These are phyloP conservation scores for Adiantum capillusveneris DNA, from an alignment of 75 land plant species.

Conservation along the genomic window DNA sequence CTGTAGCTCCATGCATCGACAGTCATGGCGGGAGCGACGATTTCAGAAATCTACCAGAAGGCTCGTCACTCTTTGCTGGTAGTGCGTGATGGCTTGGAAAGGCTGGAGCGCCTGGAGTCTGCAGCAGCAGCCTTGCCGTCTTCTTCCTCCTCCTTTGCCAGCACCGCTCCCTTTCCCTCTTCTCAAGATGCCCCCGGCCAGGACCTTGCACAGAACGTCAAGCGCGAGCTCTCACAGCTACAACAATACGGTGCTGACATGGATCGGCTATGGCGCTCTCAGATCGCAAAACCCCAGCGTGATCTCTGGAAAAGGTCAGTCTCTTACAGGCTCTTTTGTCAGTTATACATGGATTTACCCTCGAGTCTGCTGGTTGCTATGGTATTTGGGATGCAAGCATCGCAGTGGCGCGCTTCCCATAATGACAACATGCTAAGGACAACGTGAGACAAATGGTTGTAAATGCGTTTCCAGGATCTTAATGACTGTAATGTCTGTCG, in stretches of 20 bases:
- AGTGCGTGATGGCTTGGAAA: constrained; percentile 64
- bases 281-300: constrained; percentile 55
- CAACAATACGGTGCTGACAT: constrained; percentile 62
- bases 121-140: constrained; percentile 8
- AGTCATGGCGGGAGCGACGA: constrained; percentile 35
- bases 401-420: too few relatives aligned
- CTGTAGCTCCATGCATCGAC: too few relatives aligned
- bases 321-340: background rate
- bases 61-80: constrained; percentile 49
- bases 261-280: constrained; percentile 77
- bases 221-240: constrained; percentile 61
- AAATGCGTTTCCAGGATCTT: too few relatives aligned
- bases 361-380: too few relatives aligned
- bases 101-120: constrained; percentile 67
- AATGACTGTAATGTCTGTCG: too few relatives aligned
- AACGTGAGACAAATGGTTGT: too few relatives aligned
- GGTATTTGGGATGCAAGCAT: too few relatives aligned
- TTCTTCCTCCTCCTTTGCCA: background rate
- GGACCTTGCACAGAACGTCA: constrained; percentile 49
- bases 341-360: too few relatives aligned
- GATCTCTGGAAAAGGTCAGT: constrained; percentile 88
- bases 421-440: too few relatives aligned
- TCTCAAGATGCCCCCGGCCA: constrained; percentile 16
- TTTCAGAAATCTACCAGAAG: constrained; percentile 71
- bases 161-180: constrained; percentile 4